Percentiles rank a stretch among this genome's conserved stretches.
These are phyloP conservation scores for Monilinia aucupariae DNA, from an alignment of 2,329 filamentous ascomycete species.

Conservation along the genomic window DNA sequence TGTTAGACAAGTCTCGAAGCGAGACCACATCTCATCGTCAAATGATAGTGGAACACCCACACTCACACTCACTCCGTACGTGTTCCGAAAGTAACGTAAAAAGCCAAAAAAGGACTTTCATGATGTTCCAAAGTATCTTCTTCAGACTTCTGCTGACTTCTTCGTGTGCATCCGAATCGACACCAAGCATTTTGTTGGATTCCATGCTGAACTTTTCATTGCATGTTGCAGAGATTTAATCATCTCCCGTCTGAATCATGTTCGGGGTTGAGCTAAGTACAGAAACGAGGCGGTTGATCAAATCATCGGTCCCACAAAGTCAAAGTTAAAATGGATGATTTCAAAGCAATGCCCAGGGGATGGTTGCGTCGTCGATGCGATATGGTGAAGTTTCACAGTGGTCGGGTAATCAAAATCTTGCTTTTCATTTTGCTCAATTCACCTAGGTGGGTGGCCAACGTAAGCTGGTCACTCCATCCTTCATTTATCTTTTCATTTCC, in stretches of 20 bases:
- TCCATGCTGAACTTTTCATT: neutral
- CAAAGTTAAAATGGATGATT: neutral
- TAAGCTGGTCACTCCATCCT: neutral
- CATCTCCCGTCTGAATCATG: neutral
- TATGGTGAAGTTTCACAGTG: neutral
- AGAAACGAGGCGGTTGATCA: slow-evolving; percentile 3
- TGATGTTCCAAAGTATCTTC: neutral
- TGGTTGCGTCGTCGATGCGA: neutral
- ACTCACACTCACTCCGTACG: slow-evolving; percentile 1
- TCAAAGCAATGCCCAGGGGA: neutral
- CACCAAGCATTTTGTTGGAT: neutral
- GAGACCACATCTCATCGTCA: slow-evolving; percentile 6
- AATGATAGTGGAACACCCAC: slow-evolving; percentile 7
- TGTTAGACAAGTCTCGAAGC: slow-evolving; percentile 16
- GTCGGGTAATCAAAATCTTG: neutral
- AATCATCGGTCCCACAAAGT: neutral
- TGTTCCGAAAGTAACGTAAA: slow-evolving; percentile 5
- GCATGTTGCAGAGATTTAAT: neutral
- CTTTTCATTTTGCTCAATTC: neutral
- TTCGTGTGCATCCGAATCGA: neutral
- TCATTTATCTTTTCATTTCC: neutral
- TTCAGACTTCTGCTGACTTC: neutral
- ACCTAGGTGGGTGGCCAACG: neutral
- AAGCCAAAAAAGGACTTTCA: neutral
- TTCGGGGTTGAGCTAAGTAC: neutral